Conservation (phyloP, 176 grass and related monocot species). For the Typha latifolia region DNA sequence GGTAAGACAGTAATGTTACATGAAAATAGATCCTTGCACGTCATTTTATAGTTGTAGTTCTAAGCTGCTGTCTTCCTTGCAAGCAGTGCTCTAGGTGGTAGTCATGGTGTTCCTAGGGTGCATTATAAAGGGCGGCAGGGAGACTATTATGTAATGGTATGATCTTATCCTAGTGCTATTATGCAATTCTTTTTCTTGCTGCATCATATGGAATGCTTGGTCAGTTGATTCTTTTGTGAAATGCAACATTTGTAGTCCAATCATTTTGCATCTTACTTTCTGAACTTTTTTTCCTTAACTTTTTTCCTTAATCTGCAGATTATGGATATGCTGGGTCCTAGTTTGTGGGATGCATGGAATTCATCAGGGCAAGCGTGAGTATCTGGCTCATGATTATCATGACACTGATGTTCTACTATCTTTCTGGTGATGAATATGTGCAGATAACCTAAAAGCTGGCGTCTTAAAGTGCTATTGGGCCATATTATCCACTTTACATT, state of each 20-base stretch:
- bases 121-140: slow-evolving; percentile 91
- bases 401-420: neutral
- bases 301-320: slow-evolving; percentile 32
- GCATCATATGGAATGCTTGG: neutral
- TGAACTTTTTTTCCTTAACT: neutral
- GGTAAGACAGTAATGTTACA: slow-evolving; percentile 27
- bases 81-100: slow-evolving; percentile 60
- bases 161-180: slow-evolving; percentile 2
- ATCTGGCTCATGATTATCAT: slow-evolving; percentile 6
- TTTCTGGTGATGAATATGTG: neutral
- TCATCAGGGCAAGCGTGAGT: slow-evolving; percentile 71
- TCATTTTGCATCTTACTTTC: neutral
- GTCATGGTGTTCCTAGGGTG: slow-evolving; percentile 75
- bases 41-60: neutral
- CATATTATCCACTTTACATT: neutral
- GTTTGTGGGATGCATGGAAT: slow-evolving; percentile 88
- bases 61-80: slow-evolving; percentile 8
- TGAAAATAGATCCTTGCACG: neutral
- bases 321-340: slow-evolving; percentile 92
- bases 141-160: slow-evolving; percentile 90
- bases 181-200: neutral
- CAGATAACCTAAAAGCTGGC: neutral
- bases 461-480: neutral
- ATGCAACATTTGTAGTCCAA: neutral
- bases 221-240: neutral